Conservation (phyloP, 2,329 filamentous ascomycete genomes). For the Emergomyces africanus region DNA sequence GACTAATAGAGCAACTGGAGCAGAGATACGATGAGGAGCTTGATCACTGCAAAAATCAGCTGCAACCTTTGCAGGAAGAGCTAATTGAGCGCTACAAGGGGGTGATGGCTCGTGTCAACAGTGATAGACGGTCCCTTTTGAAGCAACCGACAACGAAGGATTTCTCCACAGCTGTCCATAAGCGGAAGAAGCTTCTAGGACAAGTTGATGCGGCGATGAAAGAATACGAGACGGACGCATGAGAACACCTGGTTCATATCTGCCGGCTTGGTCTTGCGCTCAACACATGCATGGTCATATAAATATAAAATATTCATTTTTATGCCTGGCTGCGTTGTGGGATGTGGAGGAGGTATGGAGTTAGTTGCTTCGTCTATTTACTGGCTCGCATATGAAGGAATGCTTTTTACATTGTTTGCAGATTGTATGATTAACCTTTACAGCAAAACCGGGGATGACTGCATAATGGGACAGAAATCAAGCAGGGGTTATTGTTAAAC, state of each 20-base stretch:
- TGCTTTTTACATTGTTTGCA: too few relatives aligned
- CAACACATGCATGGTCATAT: not conserved
- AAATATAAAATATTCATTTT: not conserved
- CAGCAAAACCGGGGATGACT: not conserved
- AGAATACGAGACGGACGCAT: not conserved
- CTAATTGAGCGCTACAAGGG: conserved; percentile 19
- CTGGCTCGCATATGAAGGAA: too few relatives aligned
- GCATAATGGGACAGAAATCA: not conserved
- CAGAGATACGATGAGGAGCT: conserved; percentile 28
- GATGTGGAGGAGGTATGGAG: too few relatives aligned
- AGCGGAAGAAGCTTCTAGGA: conserved; percentile 1
- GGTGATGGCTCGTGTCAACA: conserved; percentile 19
- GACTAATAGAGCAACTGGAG: conserved; percentile 32
- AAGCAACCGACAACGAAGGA: conserved; percentile 3
- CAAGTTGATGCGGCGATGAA: conserved; percentile 1
- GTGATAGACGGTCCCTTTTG: conserved; percentile 11
- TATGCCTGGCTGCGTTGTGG: not conserved
- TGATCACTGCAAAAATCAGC: conserved; percentile 18
- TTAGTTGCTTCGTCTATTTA: too few relatives aligned
- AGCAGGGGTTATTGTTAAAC: not conserved
- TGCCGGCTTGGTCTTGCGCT: not conserved
- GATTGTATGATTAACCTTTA: not conserved
- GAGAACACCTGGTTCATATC: not conserved
- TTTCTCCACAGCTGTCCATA: conserved; percentile 1
- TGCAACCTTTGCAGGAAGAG: conserved; percentile 17